These are phyloP conservation scores for Cerrena zonata DNA, from an alignment of 1,284 basidiomycete genomes.

Conservation along the genomic window DNA sequence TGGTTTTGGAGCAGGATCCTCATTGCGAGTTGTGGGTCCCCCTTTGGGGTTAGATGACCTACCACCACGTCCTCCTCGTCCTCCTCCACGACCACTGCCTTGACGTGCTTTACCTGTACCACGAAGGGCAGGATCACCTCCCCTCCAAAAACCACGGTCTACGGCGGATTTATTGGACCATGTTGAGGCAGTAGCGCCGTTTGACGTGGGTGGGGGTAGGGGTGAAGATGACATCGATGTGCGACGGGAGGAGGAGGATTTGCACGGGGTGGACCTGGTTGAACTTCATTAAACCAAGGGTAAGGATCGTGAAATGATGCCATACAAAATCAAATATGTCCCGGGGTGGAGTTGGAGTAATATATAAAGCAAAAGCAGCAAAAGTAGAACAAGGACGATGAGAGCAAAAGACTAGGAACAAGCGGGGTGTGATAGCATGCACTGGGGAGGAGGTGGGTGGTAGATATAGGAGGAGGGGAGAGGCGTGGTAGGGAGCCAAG, in stretches of 20 bases:
- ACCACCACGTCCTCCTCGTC: constrained; percentile 31
- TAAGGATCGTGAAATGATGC: not conserved
- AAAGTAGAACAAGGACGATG: too few species aligned
- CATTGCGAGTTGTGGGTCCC: constrained; percentile 15
- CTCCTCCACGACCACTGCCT: constrained; percentile 32
- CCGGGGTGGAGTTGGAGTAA: not conserved
- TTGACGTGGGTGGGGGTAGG: constrained; percentile 17
- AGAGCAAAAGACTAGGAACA: not conserved
- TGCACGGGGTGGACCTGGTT: constrained; percentile 1
- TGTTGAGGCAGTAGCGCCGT: constrained; percentile 21
- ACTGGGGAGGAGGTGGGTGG: not conserved
- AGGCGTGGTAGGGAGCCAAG: not conserved
- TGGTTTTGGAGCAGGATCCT: constrained; percentile 13
- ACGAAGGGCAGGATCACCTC: constrained; percentile 46
- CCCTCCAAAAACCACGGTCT: constrained; percentile 39
- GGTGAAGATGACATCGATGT: constrained; percentile 18
- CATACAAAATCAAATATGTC: constrained; percentile 2
- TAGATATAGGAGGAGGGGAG: not conserved
- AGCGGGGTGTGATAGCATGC: not conserved
- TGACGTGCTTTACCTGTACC: constrained; percentile 23
- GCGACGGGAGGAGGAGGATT: constrained; percentile 8
- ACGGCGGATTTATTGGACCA: constrained; percentile 22
- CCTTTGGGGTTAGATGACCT: constrained; percentile 27
- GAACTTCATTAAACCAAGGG: not conserved
- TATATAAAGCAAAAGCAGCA: too few species aligned